Evolutionary conservation across 441 rosid species (phyloP), one percentile per base, ranked within the genome.

Genomic region (Breynia disticha): DNA sequence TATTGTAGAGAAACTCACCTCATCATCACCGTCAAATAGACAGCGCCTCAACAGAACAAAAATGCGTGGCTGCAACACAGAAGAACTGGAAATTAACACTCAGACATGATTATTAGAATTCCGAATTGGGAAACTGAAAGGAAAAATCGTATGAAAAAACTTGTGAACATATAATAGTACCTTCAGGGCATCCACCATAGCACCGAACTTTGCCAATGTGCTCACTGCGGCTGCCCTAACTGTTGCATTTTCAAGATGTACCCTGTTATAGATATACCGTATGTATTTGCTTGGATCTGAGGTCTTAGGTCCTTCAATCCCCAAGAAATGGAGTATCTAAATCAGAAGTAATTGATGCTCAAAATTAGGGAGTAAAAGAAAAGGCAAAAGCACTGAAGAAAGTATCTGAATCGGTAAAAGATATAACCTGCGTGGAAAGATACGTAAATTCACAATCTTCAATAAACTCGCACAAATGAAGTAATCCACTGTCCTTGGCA

Each of bases 401-500:
- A 14, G 56, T 57, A 48, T 21, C 52, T 51, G 28, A 19, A 13
- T 21, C 54, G 39, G 51, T 47, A 17, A 63, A 37, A 67, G 38
- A 49, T 11, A 46, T 28, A 61, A 93, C 98, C 98, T 93, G 98
- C 19, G 97, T 82, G 42, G 96, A 93, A 64, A 93, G 97, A 61
- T 88, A 93, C 32, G 98, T 88, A 73, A 93, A 93, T 81, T 93
- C 98, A 79, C 98, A 93, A 67, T 93, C 98, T 77, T 93, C 98
- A 54, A 93, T 93, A 73, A 93, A 93, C 64, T 93, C 95, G 46
- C 97, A 88, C 41, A 93, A 79, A 80, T 93, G 98, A 72, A 86
- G 95, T 77, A 93, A 68, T 48, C 98, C 98, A 60, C 76, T 79
- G 71, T 93, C 98, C 74, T 88, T 93, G 45, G 95, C 95, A 42